Evolutionary conservation across 345 rosid genomes (phyloP).

Genomic region (Toxicodendron radicans): DNA sequence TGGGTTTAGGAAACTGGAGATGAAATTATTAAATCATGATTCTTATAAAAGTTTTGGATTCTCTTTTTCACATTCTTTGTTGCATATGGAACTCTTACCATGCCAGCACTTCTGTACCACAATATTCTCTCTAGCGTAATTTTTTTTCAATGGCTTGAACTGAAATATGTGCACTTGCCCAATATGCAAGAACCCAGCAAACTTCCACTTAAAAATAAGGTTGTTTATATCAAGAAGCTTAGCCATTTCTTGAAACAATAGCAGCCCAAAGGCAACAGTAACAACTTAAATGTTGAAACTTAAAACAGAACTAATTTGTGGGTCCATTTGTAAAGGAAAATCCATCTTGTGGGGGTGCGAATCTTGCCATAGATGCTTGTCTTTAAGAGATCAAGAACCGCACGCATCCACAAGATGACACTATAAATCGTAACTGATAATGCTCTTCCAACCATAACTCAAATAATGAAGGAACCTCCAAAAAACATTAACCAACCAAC

Average conservation of each 20-base stretch:
- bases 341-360: not conserved
- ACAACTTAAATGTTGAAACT: not conserved
- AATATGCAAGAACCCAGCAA: not conserved
- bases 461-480: conserved; percentile 16
- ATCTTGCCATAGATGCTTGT: not conserved
- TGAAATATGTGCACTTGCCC: not conserved
- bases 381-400: not conserved
- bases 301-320: no score
- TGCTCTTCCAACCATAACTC: not conserved
- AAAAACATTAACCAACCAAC: not conserved
- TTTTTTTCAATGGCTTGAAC: not conserved
- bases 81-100: not conserved
- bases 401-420: not conserved
- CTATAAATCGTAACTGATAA: no score
- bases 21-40: conserved; percentile 6
- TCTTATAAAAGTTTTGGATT: conserved; percentile 5
- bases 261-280: not conserved
- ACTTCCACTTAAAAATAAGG: no score
- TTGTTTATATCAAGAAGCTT: not conserved
- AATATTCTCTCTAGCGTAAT: no score
- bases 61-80: not conserved
- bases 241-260: not conserved
- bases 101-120: no score
- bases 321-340: not conserved
- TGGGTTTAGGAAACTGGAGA: conserved; percentile 10